Base-by-base conservation (phyloP, 257 asterid genomes). In the Penstemon barbatus region DNA sequence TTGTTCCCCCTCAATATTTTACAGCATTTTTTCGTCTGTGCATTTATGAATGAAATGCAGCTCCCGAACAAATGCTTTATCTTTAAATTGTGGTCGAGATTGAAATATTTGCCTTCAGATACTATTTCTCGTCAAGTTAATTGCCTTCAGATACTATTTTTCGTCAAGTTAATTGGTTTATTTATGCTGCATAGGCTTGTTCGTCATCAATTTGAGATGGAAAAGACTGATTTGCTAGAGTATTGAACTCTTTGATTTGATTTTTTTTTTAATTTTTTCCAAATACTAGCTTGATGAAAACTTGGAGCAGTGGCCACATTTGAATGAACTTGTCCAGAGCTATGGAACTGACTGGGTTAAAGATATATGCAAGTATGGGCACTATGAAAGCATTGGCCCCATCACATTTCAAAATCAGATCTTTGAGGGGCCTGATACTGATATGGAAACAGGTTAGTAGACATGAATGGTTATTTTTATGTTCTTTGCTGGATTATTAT, bases 271-370 rank as follows among this genome's bases (percentile, higher is more conserved):
- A 51, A 3, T 59, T 10, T 64, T 58, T 6, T 71, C 64, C 33
- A 25, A 25, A 25, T 25, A 25, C 57, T 68, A 94, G 99, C 83
- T 91, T 51, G 97, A 91, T n/a, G 97, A 89, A 53, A 86, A 85
- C 83, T 80, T 91, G 90, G 97, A 94, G 82, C 99, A 87, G 84
- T 91, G 97, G 97, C 99, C 99, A 58, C 99, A 94, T 84, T 75
- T 94, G 70, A 94, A 86, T 63, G 99, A 94, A 83, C 97, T 94
- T 54, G 86, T 94, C 68, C 99, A 94, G 75, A 84, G 97, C 82
- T 91, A 90, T 70, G 85, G 86, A 70, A 85, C 96, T 70, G 97
- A 94, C 74, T 91, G 94, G 96, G 89, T 94, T 53, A 94, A 84
- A 76, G 96, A 94, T 61, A 97, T 89, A 62, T 51, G 63, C 82